Percentiles rank a stretch among this genome's conserved stretches.
Conservation (phyloP, 2,329 filamentous ascomycete species). For the Furcasterigmium furcatum region DNA sequence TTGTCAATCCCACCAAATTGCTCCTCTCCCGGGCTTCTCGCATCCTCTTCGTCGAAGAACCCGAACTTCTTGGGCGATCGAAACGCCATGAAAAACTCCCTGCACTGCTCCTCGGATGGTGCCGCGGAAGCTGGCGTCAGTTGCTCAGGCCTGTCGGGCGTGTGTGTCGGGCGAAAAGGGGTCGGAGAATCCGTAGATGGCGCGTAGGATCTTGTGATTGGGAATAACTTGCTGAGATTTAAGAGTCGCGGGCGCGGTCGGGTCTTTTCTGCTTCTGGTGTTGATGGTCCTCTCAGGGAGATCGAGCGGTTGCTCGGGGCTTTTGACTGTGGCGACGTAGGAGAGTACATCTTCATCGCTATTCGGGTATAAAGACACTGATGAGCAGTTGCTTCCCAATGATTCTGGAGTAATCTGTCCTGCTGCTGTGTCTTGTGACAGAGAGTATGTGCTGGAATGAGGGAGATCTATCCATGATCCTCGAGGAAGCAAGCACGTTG, state of each 20-base stretch:
- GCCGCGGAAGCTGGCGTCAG: conserved; percentile 10
- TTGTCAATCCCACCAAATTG: background rate
- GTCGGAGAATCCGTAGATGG: background rate
- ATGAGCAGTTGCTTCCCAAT: too few relatives aligned
- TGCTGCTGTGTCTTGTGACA: too few relatives aligned
- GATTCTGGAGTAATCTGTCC: too few relatives aligned
- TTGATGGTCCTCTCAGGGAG: conserved; percentile 4
- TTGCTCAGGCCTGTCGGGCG: conserved; percentile 10
- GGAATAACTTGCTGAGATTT: background rate
- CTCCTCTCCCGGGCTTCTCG: background rate
- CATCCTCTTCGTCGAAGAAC: background rate
- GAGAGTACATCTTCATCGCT: background rate
- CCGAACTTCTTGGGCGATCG: conserved; percentile 2
- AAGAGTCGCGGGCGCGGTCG: conserved; percentile 1
- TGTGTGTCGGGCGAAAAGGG: conserved; percentile 10
- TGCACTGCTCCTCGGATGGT: conserved; percentile 13
- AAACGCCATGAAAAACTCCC: conserved; percentile 9
- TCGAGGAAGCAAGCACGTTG: too few relatives aligned
- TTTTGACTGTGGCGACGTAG: background rate
- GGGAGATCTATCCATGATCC: too few relatives aligned
- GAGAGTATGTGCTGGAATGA: too few relatives aligned
- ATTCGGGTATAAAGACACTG: background rate
- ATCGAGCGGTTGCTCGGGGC: conserved; percentile 1
- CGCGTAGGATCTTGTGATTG: background rate
- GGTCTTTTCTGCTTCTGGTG: conserved; percentile 2